Percentiles rank a stretch among this genome's conserved stretches.
phyloP scores from a whole-genome alignment of 176 grass and related monocot species.

The Elymus sibiricus region DNA sequence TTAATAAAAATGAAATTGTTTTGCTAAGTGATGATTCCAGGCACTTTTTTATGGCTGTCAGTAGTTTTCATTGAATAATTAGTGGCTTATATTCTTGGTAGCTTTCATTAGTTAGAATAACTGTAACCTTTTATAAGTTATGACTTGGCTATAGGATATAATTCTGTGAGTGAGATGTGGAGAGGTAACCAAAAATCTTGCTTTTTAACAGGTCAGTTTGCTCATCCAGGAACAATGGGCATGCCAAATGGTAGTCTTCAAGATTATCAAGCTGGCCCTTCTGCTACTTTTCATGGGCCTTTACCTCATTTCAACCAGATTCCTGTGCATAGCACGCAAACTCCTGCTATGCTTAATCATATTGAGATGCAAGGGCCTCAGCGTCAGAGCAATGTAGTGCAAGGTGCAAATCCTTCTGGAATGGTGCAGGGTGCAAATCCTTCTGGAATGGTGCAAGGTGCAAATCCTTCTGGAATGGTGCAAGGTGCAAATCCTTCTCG shows the following conservation, averaged over 20 bases:
- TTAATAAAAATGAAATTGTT: conserved; percentile 7
- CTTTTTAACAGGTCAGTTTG: conserved; percentile 21
- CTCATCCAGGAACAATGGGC: conserved; percentile 27
- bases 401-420: conserved; percentile 35
- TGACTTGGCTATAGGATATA: background rate
- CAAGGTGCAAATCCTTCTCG: conserved; percentile 36
- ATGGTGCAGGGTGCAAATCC: conserved; percentile 29
- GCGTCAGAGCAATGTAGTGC: conserved; percentile 35
- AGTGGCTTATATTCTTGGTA: conserved; percentile 13
- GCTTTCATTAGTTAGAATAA: background rate
- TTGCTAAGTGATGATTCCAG: background rate
- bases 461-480: conserved; percentile 28
- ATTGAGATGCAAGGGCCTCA: conserved; percentile 37
- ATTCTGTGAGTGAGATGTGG: conserved; percentile 18
- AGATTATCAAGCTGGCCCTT: conserved; percentile 33
- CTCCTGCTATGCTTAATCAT: conserved; percentile 31
- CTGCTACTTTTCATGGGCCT: conserved; percentile 19
- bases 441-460: conserved; percentile 23
- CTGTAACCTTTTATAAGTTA: conserved; percentile 1
- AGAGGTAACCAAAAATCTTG: conserved; percentile 22
- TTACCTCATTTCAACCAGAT: conserved; percentile 39
- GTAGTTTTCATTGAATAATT: conserved; percentile 8
- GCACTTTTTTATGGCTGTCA: background rate
- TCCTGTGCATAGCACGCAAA: conserved; percentile 44
- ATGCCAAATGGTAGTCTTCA: conserved; percentile 35